Base-by-base conservation (phyloP, 148 eudicot species). In the Amaranthus palmeri region DNA sequence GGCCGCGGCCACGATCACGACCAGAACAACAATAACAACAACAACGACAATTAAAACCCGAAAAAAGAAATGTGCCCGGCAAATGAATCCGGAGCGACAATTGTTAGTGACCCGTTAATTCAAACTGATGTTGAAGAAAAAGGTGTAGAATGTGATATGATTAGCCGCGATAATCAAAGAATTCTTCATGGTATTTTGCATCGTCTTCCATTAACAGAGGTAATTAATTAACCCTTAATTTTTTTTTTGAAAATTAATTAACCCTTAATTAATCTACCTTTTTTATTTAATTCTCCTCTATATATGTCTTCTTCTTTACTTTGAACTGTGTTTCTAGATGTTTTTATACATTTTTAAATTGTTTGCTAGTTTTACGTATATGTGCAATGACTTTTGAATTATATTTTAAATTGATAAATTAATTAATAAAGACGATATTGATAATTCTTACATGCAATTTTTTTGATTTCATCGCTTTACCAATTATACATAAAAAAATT, bases 141-240 rank as follows among this genome's bases (percentile, higher is more conserved):
- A 9, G 77, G 64, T 67, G 76, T 56, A 46, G 79, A 76, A 68
- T 69, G 78, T 68, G 69, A 18, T 18, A 11, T 50, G 14, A 25
- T 50, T 61, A 36, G 56, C 9, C 71, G 25, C 65, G 36, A 25
- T 25, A 69, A 61, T 6, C 8, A 71, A 52, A 64, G 76, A 72
- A 6, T 68, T 52, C 13, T 66, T 69, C 69, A 73, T 72, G 65
- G 78, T 25, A 76, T 77, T 25, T 56, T 76, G 12, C 68, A 66
- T 62, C 58, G 75, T 65, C 72, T 79, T 15, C 81, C 80, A 8
- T 58, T 79, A 44, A 81, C 15, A 46, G 78, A 83, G 89, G 89
- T 86, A 67, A 11, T 0, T 10, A 36, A 42, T 7, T n/a, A n/a
- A n/a, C n/a, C 7, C 55, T 53, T 46, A 41, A 8, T 43, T 10